A percentile compares a stretch with the other conserved stretches of the same genome.
Evolutionary conservation across 805 yeast genomes (phyloP).

Genomic region (Lachancea sp.): DNA sequence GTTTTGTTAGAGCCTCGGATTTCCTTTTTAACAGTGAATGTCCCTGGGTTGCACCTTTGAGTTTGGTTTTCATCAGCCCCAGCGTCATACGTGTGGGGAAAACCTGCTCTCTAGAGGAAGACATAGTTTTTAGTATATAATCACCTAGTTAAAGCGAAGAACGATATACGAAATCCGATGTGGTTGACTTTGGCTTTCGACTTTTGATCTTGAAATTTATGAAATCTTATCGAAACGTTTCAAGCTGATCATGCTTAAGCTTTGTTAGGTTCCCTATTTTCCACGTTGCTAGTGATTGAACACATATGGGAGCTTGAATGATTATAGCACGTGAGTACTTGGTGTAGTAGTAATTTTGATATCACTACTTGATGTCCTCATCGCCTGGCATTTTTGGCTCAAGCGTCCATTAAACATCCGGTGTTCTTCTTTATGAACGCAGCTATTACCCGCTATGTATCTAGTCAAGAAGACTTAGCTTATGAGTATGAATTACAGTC

Average conservation of each 20-base stretch:
- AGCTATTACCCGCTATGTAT: background rate
- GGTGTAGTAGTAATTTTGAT: too few species aligned
- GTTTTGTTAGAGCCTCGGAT: slow-evolving; percentile 92
- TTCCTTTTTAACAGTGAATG: slow-evolving; percentile 89
- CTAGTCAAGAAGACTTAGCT: slow-evolving; percentile 35
- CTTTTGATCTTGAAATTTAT: too few species aligned
- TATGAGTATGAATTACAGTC: slow-evolving; percentile 41
- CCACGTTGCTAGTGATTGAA: too few species aligned
- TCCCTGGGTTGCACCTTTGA: slow-evolving; percentile 97
- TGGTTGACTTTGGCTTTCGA: background rate
- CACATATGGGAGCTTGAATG: too few species aligned
- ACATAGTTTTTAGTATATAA: slow-evolving; percentile 13
- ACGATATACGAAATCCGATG: background rate
- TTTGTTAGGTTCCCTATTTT: background rate
- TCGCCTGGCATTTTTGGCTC: background rate
- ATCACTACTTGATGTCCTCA: too few species aligned
- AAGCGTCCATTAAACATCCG: too few species aligned
- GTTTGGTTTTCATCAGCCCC: slow-evolving; percentile 87
- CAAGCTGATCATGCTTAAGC: too few species aligned
- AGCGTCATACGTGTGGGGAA: slow-evolving; percentile 98
- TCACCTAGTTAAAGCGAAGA: background rate
- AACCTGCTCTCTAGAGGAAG: slow-evolving; percentile 72
- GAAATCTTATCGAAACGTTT: too few species aligned
- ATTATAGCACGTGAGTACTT: too few species aligned
- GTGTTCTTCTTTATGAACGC: too few species aligned